Evolutionary conservation across 805 yeast species (phyloP).

Genomic region (Candida easanensis): DNA sequence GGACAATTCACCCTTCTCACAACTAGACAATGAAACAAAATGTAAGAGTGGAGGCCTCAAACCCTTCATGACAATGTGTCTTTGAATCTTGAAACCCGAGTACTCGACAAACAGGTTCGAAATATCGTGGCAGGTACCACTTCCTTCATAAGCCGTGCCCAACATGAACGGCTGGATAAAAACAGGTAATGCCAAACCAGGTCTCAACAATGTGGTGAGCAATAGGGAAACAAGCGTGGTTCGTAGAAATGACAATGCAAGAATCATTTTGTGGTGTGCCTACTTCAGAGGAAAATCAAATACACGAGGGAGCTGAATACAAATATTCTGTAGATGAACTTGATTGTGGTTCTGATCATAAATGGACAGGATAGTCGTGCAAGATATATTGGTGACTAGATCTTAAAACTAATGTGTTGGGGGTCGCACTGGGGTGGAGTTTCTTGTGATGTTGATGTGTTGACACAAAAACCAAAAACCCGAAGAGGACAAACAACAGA

Average conservation of each 20-base stretch:
- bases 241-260: no score
- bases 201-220: neutral
- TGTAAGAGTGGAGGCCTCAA: slow-evolving; percentile 38
- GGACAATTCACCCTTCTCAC: slow-evolving; percentile 47
- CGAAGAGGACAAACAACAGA: no score
- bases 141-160: neutral
- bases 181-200: neutral
- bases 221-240: neutral
- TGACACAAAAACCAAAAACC: neutral
- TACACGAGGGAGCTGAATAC: slow-evolving; percentile 6
- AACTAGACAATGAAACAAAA: slow-evolving; percentile 46
- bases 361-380: no score
- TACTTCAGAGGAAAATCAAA: slow-evolving; percentile 5
- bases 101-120: slow-evolving; percentile 29
- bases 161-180: neutral
- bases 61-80: slow-evolving; percentile 43
- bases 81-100: slow-evolving; percentile 54
- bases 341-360: slow-evolving; percentile 15
- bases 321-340: slow-evolving; percentile 5
- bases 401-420: neutral
- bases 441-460: neutral
- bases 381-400: no score
- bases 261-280: no score
- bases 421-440: neutral
- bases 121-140: slow-evolving; percentile 3